phyloP scores from a whole-genome alignment of 1,284 basidiomycete species.

The Trametes hirsuta region DNA sequence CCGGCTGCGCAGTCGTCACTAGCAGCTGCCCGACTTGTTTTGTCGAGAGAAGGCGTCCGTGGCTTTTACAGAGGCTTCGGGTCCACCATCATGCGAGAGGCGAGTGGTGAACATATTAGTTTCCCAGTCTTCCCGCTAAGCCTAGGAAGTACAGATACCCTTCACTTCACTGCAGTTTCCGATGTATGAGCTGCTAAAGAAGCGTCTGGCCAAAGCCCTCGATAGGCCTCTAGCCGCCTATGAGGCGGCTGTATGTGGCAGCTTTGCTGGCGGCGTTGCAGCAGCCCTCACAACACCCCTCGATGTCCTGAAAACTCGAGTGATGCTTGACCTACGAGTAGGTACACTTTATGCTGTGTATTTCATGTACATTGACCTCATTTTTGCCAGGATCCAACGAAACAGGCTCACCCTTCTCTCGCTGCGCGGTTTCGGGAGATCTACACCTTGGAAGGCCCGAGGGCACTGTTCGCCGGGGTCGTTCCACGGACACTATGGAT shows the following conservation, averaged over 20 bases:
- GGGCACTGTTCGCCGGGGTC: conserved; percentile 85
- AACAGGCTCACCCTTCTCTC: conserved; percentile 58
- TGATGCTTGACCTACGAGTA: conserved; percentile 92
- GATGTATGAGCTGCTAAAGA: conserved; percentile 90
- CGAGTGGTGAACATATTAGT: conserved; percentile 36
- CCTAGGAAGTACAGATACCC: conserved; percentile 72
- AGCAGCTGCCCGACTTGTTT: conserved; percentile 50
- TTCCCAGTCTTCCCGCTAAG: background rate
- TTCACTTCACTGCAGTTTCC: conserved; percentile 99
- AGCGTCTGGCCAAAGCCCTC: conserved; percentile 53
- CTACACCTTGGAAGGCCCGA: conserved; percentile 71
- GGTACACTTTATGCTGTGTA: conserved; percentile 29
- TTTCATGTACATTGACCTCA: background rate
- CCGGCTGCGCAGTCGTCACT: conserved; percentile 49
- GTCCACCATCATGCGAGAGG: conserved; percentile 79
- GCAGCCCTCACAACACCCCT: conserved; percentile 93
- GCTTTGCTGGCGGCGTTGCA: conserved; percentile 88
- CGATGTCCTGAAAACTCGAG: conserved; percentile 96
- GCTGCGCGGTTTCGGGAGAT: conserved; percentile 64
- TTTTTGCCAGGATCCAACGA: conserved; percentile 47
- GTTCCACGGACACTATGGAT: conserved; percentile 96
- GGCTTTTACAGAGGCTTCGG: conserved; percentile 85
- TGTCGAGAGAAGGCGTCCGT: conserved; percentile 59
- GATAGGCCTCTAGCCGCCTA: conserved; percentile 70
- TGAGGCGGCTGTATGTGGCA: conserved; percentile 92